Evolutionary conservation across 2,329 filamentous ascomycete species (phyloP).

Genomic region (Phaeosphaeriaceae sp.): DNA sequence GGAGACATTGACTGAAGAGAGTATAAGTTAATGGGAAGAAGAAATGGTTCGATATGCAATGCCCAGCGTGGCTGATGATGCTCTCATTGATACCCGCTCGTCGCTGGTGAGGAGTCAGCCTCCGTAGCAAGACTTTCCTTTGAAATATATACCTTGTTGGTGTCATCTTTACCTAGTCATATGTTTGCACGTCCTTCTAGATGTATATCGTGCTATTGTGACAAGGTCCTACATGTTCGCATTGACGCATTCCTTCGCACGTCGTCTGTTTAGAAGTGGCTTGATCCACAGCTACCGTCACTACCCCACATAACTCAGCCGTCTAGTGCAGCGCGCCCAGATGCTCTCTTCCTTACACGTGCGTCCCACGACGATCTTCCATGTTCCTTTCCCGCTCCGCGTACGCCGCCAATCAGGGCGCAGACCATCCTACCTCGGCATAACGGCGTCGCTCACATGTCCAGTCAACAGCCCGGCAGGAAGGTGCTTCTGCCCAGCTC

Average conservation of each 20-base stretch:
- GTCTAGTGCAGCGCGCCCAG: neutral
- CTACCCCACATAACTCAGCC: neutral
- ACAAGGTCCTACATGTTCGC: too few species aligned
- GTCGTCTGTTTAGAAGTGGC: neutral
- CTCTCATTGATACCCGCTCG: neutral
- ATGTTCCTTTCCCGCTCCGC: neutral
- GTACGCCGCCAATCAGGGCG: neutral
- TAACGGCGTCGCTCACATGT: conserved; percentile 4
- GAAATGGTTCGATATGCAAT: neutral
- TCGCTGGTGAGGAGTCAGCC: neutral
- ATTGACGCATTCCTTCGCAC: neutral
- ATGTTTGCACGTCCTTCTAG: too few species aligned
- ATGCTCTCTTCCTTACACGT: neutral
- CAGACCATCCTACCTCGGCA: conserved; percentile 8
- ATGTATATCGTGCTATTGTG: too few species aligned
- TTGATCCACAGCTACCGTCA: neutral
- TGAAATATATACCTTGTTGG: conserved; percentile 9
- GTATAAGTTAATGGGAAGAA: neutral
- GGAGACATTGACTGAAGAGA: neutral
- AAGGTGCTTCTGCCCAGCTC: neutral
- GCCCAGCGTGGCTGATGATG: neutral
- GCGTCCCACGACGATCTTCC: neutral
- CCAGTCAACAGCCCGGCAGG: conserved; percentile 4
- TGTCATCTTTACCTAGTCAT: neutral
- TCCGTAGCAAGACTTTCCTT: neutral